A percentile compares a stretch with the other conserved stretches of the same genome.
phyloP scores from a whole-genome alignment of 2,329 filamentous ascomycete genomes.

The Teratosphaeria gauchensis region DNA sequence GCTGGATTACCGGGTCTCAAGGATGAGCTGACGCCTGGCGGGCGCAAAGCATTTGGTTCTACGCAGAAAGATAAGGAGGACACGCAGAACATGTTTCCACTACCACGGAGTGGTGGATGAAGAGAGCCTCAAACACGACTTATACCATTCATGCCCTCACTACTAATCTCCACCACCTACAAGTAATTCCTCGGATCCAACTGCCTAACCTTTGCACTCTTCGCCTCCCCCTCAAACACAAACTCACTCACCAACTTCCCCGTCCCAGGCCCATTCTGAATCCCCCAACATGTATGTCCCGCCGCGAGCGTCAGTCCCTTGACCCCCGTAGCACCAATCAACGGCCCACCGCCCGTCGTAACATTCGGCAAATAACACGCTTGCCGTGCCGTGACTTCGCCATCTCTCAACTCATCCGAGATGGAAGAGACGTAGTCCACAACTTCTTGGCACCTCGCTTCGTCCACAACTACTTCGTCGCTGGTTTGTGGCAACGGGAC shows the following conservation, averaged over 20 bases:
- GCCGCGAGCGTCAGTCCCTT: conserved; percentile 71
- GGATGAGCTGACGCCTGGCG: conserved; percentile 21
- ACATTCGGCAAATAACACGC: conserved; percentile 90
- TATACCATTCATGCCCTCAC: background rate
- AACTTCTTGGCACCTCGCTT: conserved; percentile 71
- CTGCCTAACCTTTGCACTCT: conserved; percentile 32
- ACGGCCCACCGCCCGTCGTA: conserved; percentile 50
- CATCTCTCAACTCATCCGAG: conserved; percentile 35
- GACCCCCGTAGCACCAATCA: conserved; percentile 66
- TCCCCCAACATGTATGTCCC: conserved; percentile 96
- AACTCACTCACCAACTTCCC: conserved; percentile 38
- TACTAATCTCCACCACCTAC: background rate
- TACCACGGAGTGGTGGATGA: too few species aligned
- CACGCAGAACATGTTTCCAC: too few species aligned
- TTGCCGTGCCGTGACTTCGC: conserved; percentile 60
- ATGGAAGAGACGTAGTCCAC: conserved; percentile 64
- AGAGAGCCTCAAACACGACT: too few species aligned
- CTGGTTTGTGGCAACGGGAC: conserved; percentile 67
- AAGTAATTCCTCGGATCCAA: conserved; percentile 30
- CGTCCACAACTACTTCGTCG: conserved; percentile 67
- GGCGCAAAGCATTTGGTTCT: conserved; percentile 17
- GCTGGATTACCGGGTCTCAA: conserved; percentile 1
- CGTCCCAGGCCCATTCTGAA: conserved; percentile 88
- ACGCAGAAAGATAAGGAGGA: background rate
- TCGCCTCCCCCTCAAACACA: conserved; percentile 35